Base-by-base conservation (phyloP, 2,329 filamentous ascomycete species). In the Domatiomyces catenatus region DNA sequence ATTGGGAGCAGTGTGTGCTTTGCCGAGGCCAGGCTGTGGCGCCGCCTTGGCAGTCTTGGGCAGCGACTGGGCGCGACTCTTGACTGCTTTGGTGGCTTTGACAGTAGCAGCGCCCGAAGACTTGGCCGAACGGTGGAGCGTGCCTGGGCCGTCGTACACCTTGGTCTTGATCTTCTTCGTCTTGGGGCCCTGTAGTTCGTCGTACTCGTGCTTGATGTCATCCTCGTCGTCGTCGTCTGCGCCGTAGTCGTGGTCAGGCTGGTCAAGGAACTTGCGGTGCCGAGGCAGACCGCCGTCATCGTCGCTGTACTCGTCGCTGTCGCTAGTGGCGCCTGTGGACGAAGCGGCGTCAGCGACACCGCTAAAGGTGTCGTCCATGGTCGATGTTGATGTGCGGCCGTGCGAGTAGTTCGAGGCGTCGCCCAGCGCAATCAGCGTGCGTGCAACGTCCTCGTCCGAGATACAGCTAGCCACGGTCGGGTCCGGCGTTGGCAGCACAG, bases 401-500 rank as follows among this genome's bases (percentile, higher is more conserved):
- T 94, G 86, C 1, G 88, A 94, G 62, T 93, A 84, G 64, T 94
- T 94, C 51, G 88, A 92, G 60, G 89, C 86, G 64, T 95, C 89
- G 45, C 92, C 89, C 50, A 98, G 77, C 59, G 90, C 84, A 82
- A 98, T 96, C 62, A 98, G 75, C 69, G 96, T 92, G 64, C 95
- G 83, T 51, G 92, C 92, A 55, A 96, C 92, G 68, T 98, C 92
- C 67, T 98, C 92, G 64, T 98, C 92, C 12, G 90, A 96, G 67
- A 98, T 90, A 66, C 87, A 93, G 69, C 90, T 96, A 50, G 86
- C 86, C 60, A 96, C 85, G 10, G 92, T 98, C n/a, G 90, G 90
- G 61, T 96, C 92, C 22, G 92, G 92, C 1, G 92, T 98, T 18
- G 89, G 89, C 56, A 95, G 73, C 59, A 93, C 78, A 50, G 81